A percentile compares a stretch with the other conserved stretches of the same genome.
phyloP scores from a whole-genome alignment of 2,329 filamentous ascomycete genomes.

The Pseudopyricularia cyperi region DNA sequence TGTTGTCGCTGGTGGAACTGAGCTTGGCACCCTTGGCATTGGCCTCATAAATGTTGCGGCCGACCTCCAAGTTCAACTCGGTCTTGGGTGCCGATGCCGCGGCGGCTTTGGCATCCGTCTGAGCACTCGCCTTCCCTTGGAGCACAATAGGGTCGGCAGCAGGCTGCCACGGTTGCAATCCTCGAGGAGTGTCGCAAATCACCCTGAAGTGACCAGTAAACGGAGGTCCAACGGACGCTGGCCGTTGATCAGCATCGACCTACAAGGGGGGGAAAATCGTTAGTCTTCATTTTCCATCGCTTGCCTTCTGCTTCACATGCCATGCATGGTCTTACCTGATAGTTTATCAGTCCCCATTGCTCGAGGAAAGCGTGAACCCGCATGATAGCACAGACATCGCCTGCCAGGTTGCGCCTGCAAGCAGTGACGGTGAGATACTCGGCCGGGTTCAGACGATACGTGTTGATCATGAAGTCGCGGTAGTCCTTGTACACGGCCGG shows the following conservation, averaged over 20 bases:
- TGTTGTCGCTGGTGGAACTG: constrained; percentile 49
- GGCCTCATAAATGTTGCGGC: constrained; percentile 90
- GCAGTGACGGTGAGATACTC: constrained; percentile 97
- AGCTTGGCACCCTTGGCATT: constrained; percentile 67
- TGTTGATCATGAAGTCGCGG: constrained; percentile 99
- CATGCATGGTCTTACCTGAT: constrained; percentile 57
- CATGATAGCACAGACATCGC: constrained; percentile 98
- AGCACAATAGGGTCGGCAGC: constrained; percentile 58
- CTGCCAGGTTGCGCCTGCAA: constrained; percentile 85
- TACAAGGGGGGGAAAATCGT: constrained; percentile 20
- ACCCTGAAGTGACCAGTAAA: constrained; percentile 97
- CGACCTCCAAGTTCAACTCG: constrained; percentile 83
- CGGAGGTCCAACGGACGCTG: constrained; percentile 88
- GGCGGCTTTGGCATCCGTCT: constrained; percentile 63
- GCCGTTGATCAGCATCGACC: constrained; percentile 92
- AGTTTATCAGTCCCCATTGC: constrained; percentile 98
- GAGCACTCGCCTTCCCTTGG: constrained; percentile 45
- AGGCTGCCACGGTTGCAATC: constrained; percentile 89
- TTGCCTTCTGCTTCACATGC: too few relatives aligned
- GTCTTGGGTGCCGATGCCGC: constrained; percentile 56
- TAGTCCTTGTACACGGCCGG: constrained; percentile 97
- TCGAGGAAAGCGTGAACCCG: constrained; percentile 94
- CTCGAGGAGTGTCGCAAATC: constrained; percentile 87
- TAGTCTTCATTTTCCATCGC: neutral
- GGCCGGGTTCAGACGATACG: constrained; percentile 86